phyloP scores from a whole-genome alignment of 768 basidiomycete species.

The Harrya chromipes region DNA sequence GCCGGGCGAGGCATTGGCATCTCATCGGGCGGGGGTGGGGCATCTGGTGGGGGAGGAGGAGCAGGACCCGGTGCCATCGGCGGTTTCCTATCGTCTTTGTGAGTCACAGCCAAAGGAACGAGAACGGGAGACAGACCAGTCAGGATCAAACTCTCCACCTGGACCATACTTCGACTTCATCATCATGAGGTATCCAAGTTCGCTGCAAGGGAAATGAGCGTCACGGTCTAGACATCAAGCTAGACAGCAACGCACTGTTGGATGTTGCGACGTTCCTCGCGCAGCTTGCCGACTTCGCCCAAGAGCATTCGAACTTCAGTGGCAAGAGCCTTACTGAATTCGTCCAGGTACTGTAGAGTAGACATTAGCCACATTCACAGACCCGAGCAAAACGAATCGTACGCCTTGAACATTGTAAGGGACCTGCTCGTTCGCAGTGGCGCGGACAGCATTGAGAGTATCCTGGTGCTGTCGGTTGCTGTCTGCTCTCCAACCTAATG shows the following conservation, averaged over 20 bases:
- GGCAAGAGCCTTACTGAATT: constrained; percentile 83
- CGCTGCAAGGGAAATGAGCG: constrained; percentile 40
- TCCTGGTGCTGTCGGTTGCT: constrained; percentile 62
- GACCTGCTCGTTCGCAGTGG: constrained; percentile 72
- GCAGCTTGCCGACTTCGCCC: constrained; percentile 77
- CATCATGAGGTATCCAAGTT: constrained; percentile 68
- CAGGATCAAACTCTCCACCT: constrained; percentile 82
- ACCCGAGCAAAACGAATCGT: constrained; percentile 23
- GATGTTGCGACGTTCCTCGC: constrained; percentile 72
- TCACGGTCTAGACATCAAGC: neutral
- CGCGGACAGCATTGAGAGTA: constrained; percentile 61
- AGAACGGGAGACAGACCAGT: constrained; percentile 51
- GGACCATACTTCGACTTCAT: constrained; percentile 76
- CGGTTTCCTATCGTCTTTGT: constrained; percentile 41
- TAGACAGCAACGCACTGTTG: constrained; percentile 61
- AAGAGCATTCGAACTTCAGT: constrained; percentile 81
- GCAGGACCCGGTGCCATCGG: constrained; percentile 34
- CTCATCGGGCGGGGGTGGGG: constrained; percentile 44
- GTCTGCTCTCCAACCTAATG: constrained; percentile 65
- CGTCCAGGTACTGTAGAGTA: constrained; percentile 66
- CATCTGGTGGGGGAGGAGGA: constrained; percentile 42
- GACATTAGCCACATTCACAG: constrained; percentile 5
- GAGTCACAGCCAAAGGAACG: neutral
- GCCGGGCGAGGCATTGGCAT: constrained; percentile 48
- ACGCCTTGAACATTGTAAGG: constrained; percentile 84